phyloP scores from a whole-genome alignment of 805 yeast genomes.

The Saccharomyces eubayanus region DNA sequence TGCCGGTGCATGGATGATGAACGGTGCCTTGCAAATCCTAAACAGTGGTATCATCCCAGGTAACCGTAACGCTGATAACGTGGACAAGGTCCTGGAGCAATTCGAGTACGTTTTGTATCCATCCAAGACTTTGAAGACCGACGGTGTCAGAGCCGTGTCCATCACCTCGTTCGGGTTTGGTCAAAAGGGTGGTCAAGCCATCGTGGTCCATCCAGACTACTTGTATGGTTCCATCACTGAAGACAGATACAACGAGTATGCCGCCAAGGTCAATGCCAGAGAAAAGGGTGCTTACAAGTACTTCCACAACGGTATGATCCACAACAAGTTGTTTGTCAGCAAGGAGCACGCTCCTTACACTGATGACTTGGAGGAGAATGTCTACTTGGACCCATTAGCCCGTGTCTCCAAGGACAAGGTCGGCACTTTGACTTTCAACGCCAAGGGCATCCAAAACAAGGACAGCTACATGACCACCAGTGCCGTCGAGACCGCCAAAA shows the following conservation, averaged over 20 bases:
- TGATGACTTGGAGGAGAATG: slow-evolving; percentile 79
- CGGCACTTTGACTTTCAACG: slow-evolving; percentile 40
- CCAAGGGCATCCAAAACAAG: slow-evolving; percentile 42
- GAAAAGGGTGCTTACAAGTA: slow-evolving; percentile 86
- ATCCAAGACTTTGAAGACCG: slow-evolving; percentile 85
- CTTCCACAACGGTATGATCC: slow-evolving; percentile 90
- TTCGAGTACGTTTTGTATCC: slow-evolving; percentile 89
- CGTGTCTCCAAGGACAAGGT: slow-evolving; percentile 34
- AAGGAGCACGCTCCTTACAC: slow-evolving; percentile 90
- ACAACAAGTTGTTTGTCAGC: slow-evolving; percentile 84
- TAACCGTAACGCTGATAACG: slow-evolving; percentile 96
- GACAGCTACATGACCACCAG: slow-evolving; percentile 36
- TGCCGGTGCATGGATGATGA: slow-evolving; percentile 99
- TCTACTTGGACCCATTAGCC: slow-evolving; percentile 93
- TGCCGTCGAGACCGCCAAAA: slow-evolving; percentile 49
- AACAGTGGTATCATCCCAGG: slow-evolving; percentile 95
- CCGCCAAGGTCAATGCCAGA: slow-evolving; percentile 62
- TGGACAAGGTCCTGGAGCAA: slow-evolving; percentile 74
- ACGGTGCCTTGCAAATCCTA: slow-evolving; percentile 91
- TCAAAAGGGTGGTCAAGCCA: slow-evolving; percentile 97
- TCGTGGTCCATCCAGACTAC: slow-evolving; percentile 88
- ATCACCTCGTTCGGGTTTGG: slow-evolving; percentile 98
- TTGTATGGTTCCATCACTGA: slow-evolving; percentile 74
- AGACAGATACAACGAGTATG: slow-evolving; percentile 63
- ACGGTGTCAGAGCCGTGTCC: slow-evolving; percentile 95